Evolutionary conservation across 2,329 filamentous ascomycete genomes (phyloP).

Genomic region (Beauveria australis): DNA sequence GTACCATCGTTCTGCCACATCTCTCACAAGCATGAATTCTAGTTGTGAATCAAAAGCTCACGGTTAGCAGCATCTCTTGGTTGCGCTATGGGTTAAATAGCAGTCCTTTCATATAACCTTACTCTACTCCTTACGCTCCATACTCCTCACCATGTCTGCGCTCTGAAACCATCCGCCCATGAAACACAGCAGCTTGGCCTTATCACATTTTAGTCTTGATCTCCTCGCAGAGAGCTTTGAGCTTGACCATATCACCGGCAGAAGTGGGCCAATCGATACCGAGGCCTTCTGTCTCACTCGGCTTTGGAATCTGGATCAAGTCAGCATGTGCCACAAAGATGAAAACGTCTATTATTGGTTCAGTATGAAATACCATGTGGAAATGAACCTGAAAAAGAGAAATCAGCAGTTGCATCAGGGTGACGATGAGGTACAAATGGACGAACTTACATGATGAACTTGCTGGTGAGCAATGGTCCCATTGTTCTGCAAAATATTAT

Average conservation of each 20-base stretch:
- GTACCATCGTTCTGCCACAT: neutral
- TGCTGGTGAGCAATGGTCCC: slow-evolving; percentile 83
- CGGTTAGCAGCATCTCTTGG: neutral
- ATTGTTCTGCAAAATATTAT: slow-evolving; percentile 96
- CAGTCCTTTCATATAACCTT: neutral
- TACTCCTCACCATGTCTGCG: neutral
- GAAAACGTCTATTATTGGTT: no score
- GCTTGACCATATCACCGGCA: slow-evolving; percentile 67
- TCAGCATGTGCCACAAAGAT: neutral
- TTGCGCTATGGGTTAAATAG: neutral
- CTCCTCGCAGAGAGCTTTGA: slow-evolving; percentile 73
- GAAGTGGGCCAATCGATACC: slow-evolving; percentile 72
- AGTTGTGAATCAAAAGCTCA: neutral
- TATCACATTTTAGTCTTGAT: slow-evolving; percentile 83
- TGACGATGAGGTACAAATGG: neutral
- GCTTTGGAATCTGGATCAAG: slow-evolving; percentile 73
- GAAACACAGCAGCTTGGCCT: neutral
- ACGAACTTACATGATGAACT: slow-evolving; percentile 71
- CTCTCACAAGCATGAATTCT: neutral
- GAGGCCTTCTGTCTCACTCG: slow-evolving; percentile 72
- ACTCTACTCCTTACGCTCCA: neutral
- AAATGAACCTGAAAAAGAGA: slow-evolving; percentile 59
- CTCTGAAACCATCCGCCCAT: neutral
- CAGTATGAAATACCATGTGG: slow-evolving; percentile 59
- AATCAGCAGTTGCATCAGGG: neutral